Conservation (phyloP, 1,284 basidiomycete genomes). For the Ustilago crameri region DNA sequence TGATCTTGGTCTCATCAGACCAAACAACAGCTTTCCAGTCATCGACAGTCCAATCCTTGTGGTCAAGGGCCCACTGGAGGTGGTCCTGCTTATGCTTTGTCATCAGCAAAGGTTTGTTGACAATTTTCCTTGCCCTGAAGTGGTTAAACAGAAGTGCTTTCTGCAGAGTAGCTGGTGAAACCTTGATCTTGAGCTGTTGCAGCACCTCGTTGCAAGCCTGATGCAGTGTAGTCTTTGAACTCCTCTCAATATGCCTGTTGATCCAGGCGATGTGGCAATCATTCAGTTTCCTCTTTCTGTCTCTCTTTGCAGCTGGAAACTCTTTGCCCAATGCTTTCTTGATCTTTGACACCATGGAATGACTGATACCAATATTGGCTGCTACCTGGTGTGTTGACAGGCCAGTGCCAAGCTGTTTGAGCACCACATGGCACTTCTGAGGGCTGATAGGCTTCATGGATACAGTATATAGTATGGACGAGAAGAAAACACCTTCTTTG, state of each 20-base stretch:
- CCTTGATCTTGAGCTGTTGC: neutral
- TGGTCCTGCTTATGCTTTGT: constrained; percentile 9
- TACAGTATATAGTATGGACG: no score
- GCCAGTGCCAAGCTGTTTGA: constrained; percentile 3
- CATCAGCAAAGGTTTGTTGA: constrained; percentile 2
- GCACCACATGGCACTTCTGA: neutral
- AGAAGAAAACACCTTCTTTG: no score
- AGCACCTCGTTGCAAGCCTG: no score
- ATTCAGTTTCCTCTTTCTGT: no score
- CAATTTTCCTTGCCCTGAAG: constrained; percentile 1
- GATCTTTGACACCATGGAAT: no score
- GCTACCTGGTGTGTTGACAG: constrained; percentile 5
- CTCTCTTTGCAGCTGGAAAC: neutral
- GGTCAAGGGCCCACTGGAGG: constrained; percentile 6
- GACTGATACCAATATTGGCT: neutral
- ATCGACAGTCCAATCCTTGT: constrained; percentile 17
- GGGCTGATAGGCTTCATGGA: neutral
- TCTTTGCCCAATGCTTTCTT: no score
- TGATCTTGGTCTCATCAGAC: no score
- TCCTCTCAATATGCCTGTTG: neutral
- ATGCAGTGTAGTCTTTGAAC: no score
- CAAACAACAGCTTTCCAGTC: constrained; percentile 23
- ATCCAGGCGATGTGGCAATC: no score
- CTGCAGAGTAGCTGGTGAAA: neutral
- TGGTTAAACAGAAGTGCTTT: neutral